Evolutionary conservation across 208 protist species (phyloP), one percentile per base, ranked within the genome.

Genomic region (Leishmania tarentolae): DNA sequence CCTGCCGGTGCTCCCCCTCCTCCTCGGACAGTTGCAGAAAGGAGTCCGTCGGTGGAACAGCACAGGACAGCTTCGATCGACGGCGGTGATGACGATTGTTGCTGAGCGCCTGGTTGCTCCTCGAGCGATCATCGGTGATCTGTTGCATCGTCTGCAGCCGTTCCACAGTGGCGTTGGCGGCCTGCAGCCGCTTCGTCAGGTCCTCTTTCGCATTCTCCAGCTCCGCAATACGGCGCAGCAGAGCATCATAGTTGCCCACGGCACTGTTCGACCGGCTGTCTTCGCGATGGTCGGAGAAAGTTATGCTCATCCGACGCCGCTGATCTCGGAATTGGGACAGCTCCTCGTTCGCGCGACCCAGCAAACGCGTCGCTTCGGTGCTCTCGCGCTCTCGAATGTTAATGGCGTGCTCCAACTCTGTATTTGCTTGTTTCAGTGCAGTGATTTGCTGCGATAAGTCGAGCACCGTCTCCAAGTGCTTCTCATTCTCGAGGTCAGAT

Each of bases 401-500:
- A 15, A 78, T 42, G 8, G 69, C 47, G 69, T 84, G 76, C 72
- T 79, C 77, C 21, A 87, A 56, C 6, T 75, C 78, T 44, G 76
- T 86, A 47, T 87, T 88, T 13, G 40, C 77, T 42, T 75, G 70
- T 31, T 69, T 74, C 37, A 87, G 68, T 56, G 56, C 15, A 6
- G 83, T 81, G 31, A 87, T 44, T 77, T 87, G 79, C 68, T 87
- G 70, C 13, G 79, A 83, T 50, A 87, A 75, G 52, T 83, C 79
- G 47, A 87, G 80, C 19, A 77, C 61, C 4, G 44, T 73, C 31
- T 4, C n/a, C 40, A 87, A 59, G 79, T 84, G 79, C 59, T 80
- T 76, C 71, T 84, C 75, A 19, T 74, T 77, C 53, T 80, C 83
- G 11, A 59, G 78, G 57, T 87, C 42, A 13, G n/a, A 17, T 47